Evolutionary conservation across 2,329 filamentous ascomycete genomes (phyloP), one percentile per base, ranked within the genome.

Genomic region (Dothidotthia symphoricarpi): DNA sequence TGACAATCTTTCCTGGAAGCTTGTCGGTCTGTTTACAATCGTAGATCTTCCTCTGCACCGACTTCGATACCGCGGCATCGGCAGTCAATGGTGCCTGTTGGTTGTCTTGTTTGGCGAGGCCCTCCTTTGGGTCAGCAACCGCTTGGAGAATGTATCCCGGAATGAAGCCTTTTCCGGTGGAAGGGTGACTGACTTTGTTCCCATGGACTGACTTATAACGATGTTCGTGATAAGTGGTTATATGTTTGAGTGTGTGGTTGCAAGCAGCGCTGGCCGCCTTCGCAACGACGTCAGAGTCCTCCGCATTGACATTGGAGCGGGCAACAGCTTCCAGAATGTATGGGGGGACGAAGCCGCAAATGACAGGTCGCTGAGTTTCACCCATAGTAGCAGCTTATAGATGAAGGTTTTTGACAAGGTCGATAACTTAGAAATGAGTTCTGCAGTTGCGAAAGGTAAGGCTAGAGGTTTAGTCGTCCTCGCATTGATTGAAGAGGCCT

Each of bases 21-120:
- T 36, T 7, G 9, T 26, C 25, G 14, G 28, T n/a, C 13, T 37
- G 17, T 24, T 41, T 32, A 8, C 28, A 26, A 10, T 39, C 36
- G 24, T 39, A 39, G 9, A 39, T 39, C 14, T 32, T 28, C 5
- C 33, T 17, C 16, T 36, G 16, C 4, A 36, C 25, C 9, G 26
- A 29, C n/a, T n/a, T n/a, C n/a, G n/a, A 17, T 10, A 24, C 12
- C 17, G 4, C 25, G 29, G 33, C 26, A 3, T 36, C 26, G 11
- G 16, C 16, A 12, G 25, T 29, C 16, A 29, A 14, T 4, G 13
- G 33, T 14, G 16, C 16, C 17, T 28, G 31, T 24, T 33, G 19
- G n/a, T 25, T 6, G 5, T 33, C 4, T 25, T 14, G 9, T 14
- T 25, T n/a, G 22, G 16, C n/a, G 9, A 13, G 6, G 22, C 5